Evolutionary conservation across 2,329 filamentous ascomycete genomes (phyloP).

Genomic region (Talaromyces atroroseus): DNA sequence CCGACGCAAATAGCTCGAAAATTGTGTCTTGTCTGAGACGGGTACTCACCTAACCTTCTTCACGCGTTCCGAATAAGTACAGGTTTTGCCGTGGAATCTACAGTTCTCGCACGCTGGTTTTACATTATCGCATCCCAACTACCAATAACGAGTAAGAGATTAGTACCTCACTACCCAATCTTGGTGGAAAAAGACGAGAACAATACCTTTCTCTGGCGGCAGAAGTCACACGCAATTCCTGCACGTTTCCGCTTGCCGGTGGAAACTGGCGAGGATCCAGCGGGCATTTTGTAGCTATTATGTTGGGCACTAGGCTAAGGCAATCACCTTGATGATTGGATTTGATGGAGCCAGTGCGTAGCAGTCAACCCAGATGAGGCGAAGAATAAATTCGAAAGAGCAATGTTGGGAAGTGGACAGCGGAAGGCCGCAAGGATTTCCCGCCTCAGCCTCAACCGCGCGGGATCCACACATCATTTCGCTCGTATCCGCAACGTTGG

Average conservation of each 20-base stretch:
- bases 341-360: too few relatives aligned
- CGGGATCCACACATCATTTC: too few relatives aligned
- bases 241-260: conserved; percentile 8
- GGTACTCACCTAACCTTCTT: conserved; percentile 22
- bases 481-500: too few relatives aligned
- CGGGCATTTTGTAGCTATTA: not conserved
- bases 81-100: conserved; percentile 41
- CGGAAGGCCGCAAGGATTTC: too few relatives aligned
- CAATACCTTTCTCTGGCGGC: conserved; percentile 32
- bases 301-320: not conserved
- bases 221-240: conserved; percentile 33
- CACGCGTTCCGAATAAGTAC: conserved; percentile 36
- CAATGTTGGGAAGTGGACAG: too few relatives aligned
- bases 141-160: not conserved
- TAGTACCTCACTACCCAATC: not conserved
- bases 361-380: too few relatives aligned
- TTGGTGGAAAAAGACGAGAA: not conserved
- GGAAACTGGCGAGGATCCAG: not conserved
- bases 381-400: too few relatives aligned
- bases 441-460: too few relatives aligned
- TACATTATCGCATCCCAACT: conserved; percentile 49
- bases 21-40: not conserved
- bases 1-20: not conserved
- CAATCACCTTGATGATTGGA: too few relatives aligned
- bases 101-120: conserved; percentile 45